Percentiles rank a stretch among this genome's conserved stretches.
Evolutionary conservation across 2,329 filamentous ascomycete species (phyloP).

Genomic region (Hymenoscyphus salicellus): DNA sequence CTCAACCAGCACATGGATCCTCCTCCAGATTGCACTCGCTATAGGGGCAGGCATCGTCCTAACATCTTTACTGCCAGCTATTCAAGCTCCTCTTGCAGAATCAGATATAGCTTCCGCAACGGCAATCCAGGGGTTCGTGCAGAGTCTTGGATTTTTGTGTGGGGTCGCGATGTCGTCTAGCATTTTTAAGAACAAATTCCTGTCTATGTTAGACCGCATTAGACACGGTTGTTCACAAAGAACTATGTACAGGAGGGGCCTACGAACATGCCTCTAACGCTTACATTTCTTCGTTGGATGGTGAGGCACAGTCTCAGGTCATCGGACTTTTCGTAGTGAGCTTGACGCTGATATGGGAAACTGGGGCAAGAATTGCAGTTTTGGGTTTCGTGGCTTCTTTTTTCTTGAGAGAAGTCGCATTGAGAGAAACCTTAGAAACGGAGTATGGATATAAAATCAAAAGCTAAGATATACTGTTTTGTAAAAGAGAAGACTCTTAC

Average conservation of each 20-base stretch:
- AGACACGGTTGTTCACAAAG: background rate
- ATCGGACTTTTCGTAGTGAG: background rate
- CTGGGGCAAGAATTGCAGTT: background rate
- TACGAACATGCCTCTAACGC: background rate
- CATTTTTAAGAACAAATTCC: background rate
- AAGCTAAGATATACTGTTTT: no score
- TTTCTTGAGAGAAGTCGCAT: background rate
- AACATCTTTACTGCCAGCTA: background rate
- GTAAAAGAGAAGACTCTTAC: no score
- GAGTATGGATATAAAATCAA: no score
- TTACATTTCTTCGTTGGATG: background rate
- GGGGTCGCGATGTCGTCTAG: background rate
- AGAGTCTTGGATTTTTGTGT: background rate
- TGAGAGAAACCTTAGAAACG: background rate
- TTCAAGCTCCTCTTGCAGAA: background rate
- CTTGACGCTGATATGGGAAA: background rate
- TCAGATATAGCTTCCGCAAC: background rate
- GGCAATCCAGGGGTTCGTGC: background rate
- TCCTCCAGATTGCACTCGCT: background rate
- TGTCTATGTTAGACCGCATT: background rate
- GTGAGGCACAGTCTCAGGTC: background rate
- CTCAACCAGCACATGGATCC: background rate
- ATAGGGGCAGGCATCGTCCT: background rate
- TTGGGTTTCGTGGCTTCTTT: background rate
- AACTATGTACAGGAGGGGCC: background rate